Evolutionary conservation across 148 eudicot species (phyloP).

Genomic region (Selenicereus undatus): DNA sequence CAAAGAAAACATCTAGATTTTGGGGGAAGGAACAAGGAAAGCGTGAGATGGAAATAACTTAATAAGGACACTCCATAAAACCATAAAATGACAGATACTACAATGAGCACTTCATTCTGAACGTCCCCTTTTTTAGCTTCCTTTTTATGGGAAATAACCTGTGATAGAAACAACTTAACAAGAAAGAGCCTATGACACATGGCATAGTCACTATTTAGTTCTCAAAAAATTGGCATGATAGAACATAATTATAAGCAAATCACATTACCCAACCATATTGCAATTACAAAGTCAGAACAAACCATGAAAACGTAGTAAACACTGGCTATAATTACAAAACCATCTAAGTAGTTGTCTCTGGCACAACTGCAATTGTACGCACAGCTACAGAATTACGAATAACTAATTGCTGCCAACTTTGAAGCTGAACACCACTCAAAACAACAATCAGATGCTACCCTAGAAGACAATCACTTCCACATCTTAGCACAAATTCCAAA

Average conservation of each 20-base stretch:
- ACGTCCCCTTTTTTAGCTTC: no score
- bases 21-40: not conserved
- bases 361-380: not conserved
- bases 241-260: no score
- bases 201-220: no score
- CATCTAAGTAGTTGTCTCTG: not conserved
- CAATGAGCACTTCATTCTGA: no score
- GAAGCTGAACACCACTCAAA: constrained; percentile 1
- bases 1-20: not conserved
- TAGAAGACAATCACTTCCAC: no score
- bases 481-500: not conserved
- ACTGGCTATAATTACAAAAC: not conserved
- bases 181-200: not conserved
- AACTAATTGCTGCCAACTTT: not conserved
- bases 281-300: not conserved
- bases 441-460: not conserved
- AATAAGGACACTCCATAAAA: not conserved
- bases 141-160: no score
- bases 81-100: not conserved
- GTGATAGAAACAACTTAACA: no score
- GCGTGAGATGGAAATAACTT: no score
- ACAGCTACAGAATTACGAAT: not conserved
- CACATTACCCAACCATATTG: no score
- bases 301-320: not conserved
- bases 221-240: no score